Evolutionary conservation across 2,329 filamentous ascomycete species (phyloP).

Genomic region (Verticillium tricorpus): DNA sequence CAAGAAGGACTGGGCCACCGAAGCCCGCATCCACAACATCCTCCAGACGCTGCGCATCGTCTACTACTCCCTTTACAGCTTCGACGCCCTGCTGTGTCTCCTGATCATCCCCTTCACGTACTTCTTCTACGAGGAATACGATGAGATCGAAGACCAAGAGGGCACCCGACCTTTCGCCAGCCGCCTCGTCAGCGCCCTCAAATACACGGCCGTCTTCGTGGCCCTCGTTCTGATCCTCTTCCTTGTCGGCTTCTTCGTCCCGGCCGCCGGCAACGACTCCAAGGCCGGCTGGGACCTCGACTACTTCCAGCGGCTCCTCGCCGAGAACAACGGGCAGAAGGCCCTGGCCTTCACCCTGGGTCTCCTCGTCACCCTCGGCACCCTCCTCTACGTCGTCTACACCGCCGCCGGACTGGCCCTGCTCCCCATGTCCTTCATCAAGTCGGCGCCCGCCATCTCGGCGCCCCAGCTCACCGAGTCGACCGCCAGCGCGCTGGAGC

Average conservation of each 20-base stretch:
- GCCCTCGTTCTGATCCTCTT: conserved; percentile 77
- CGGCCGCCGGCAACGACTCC: conserved; percentile 63
- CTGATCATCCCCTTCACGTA: conserved; percentile 92
- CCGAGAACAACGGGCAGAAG: conserved; percentile 87
- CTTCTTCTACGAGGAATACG: conserved; percentile 97
- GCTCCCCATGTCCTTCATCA: conserved; percentile 86
- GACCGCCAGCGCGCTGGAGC: conserved; percentile 75
- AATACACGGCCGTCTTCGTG: conserved; percentile 86
- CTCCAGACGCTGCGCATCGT: conserved; percentile 77
- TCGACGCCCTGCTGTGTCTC: conserved; percentile 86
- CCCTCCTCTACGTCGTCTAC: conserved; percentile 81
- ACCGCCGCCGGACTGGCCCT: conserved; percentile 85
- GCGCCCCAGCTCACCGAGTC: conserved; percentile 72
- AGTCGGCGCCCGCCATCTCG: conserved; percentile 82
- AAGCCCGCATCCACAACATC: conserved; percentile 72
- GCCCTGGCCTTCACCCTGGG: conserved; percentile 87
- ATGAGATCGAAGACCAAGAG: conserved; percentile 82
- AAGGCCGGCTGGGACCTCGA: conserved; percentile 75
- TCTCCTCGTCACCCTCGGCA: conserved; percentile 82
- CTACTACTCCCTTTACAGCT: conserved; percentile 88
- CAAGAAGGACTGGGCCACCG: conserved; percentile 94
- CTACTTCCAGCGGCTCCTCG: conserved; percentile 81
- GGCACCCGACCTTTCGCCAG: conserved; percentile 60
- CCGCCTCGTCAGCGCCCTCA: conserved; percentile 77
- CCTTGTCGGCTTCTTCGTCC: conserved; percentile 89